A percentile compares a stretch with the other conserved stretches of the same genome.
phyloP scores from a whole-genome alignment of 2,329 filamentous ascomycete genomes.

The Colletotrichum theobromicola region DNA sequence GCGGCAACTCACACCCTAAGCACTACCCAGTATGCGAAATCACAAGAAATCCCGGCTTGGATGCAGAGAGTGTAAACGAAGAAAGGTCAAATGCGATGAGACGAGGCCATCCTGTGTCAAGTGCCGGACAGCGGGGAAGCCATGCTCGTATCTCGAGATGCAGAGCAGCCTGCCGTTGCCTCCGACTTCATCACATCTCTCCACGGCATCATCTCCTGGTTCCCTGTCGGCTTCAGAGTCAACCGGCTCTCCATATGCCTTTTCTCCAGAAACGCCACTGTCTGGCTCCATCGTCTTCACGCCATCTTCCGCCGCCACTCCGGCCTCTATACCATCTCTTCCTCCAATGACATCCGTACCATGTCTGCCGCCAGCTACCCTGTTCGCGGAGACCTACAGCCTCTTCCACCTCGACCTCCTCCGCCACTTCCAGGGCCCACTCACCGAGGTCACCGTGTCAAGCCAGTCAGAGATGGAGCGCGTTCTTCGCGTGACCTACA shows the following conservation, averaged over 20 bases:
- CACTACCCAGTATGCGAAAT: background rate
- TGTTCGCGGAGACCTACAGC: background rate
- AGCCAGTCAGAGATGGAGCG: background rate
- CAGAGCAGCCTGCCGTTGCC: background rate
- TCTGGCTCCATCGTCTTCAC: background rate
- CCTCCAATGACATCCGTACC: background rate
- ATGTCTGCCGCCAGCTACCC: background rate
- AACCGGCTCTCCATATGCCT: background rate
- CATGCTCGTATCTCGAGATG: conserved; percentile 34
- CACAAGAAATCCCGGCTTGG: conserved; percentile 45
- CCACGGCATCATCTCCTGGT: conserved; percentile 38
- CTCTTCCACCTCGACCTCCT: background rate
- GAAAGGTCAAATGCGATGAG: conserved; percentile 49
- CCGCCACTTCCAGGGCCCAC: background rate
- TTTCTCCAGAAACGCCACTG: background rate
- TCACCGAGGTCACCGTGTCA: background rate
- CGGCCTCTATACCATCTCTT: background rate
- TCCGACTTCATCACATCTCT: background rate
- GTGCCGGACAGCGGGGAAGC: conserved; percentile 39
- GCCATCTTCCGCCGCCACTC: background rate
- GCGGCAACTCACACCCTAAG: background rate
- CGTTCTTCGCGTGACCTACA: background rate
- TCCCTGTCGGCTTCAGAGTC: conserved; percentile 25
- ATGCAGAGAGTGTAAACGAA: conserved; percentile 43
- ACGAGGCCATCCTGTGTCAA: conserved; percentile 42